Conservation (phyloP, 331 rosid species). For the Acacia concinna region DNA sequence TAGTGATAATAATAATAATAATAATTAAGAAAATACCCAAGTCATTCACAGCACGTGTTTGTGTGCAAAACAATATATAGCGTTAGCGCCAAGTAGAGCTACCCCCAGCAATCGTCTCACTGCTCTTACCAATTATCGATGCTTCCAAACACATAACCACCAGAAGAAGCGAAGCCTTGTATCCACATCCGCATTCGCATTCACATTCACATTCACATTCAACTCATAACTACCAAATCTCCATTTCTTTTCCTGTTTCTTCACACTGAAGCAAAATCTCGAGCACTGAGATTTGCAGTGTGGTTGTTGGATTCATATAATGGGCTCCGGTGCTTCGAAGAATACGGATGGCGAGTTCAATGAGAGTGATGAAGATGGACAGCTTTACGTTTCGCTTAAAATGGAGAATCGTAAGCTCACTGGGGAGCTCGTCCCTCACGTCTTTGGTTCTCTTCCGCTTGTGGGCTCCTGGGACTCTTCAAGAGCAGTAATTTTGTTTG, state of each 20-base stretch:
- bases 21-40: neutral
- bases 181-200: neutral
- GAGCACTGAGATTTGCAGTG: constrained; percentile 27
- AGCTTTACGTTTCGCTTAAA: constrained; percentile 81
- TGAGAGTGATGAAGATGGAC: constrained; percentile 29
- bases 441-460: constrained; percentile 72
- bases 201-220: neutral
- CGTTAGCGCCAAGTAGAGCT: neutral
- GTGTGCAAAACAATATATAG: neutral
- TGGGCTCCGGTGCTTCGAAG: constrained; percentile 39
- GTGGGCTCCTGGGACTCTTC: constrained; percentile 77
- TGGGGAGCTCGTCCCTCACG: constrained; percentile 76
- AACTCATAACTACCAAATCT: neutral
- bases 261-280: neutral
- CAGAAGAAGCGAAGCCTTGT: neutral
- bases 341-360: constrained; percentile 40
- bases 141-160: neutral
- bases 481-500: constrained; percentile 61
- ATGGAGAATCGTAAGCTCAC: constrained; percentile 79
- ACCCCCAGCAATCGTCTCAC: neutral
- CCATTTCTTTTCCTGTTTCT: neutral
- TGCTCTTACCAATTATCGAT: neutral
- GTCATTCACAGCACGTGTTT: neutral
- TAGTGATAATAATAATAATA: no score
- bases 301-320: constrained; percentile 17